A percentile compares a stretch with the other conserved stretches of the same genome.
Conservation (phyloP, 139 green algal species). For the Asterochloris sp. region DNA sequence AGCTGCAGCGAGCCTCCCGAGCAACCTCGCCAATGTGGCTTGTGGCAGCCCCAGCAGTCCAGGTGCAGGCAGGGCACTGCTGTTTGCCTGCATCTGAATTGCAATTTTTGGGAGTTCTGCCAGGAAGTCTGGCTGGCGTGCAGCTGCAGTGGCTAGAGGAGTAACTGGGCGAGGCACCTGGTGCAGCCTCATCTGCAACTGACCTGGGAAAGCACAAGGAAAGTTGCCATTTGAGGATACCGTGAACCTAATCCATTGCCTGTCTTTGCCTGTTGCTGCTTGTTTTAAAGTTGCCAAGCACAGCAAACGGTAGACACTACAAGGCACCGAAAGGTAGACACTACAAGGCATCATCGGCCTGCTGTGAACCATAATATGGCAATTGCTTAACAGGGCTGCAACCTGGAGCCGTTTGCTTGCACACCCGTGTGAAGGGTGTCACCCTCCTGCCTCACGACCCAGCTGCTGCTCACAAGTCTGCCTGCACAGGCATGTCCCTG, state of each 20-base stretch:
- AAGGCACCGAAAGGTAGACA: background rate
- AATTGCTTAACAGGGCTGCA: background rate
- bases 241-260: background rate
- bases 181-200: too few relatives aligned
- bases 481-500: background rate
- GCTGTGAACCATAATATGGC: background rate
- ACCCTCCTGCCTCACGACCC: background rate
- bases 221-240: background rate
- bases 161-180: background rate
- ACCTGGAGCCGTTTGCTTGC: background rate
- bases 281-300: background rate
- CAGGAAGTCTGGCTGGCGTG: background rate
- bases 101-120: too few relatives aligned
- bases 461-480: background rate
- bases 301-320: background rate
- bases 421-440: background rate
- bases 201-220: background rate
- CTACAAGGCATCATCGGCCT: background rate
- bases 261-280: background rate
- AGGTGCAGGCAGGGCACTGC: slow-evolving; percentile 23
- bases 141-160: background rate
- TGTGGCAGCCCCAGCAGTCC: slow-evolving; percentile 55
- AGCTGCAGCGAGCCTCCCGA: slow-evolving; percentile 37
- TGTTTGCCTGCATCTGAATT: background rate
- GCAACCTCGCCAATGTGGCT: slow-evolving; percentile 45